Evolutionary conservation across 192 early-diverging fungal species (phyloP).

Genomic region (Coemansia sp.): DNA sequence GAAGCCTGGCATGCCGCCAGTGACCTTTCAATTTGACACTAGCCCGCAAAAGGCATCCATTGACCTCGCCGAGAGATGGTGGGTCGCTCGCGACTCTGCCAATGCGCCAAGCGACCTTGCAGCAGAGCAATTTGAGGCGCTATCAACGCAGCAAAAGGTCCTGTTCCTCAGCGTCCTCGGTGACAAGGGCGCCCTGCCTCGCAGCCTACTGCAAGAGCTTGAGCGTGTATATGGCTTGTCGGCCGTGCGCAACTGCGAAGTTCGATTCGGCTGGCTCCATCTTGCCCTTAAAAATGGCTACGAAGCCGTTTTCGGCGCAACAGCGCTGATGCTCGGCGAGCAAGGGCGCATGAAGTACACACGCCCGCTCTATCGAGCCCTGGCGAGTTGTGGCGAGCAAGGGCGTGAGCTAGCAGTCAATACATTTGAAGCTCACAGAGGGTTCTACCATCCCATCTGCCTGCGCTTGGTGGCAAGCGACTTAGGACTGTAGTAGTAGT

Average conservation of each 20-base stretch:
- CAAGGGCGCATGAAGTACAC: conserved; percentile 97
- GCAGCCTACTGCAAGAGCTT: conserved; percentile 65
- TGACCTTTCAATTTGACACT: conserved; percentile 75
- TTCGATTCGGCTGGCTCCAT: conserved; percentile 86
- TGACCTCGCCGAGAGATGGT: conserved; percentile 70
- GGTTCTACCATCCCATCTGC: conserved; percentile 90
- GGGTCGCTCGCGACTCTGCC: conserved; percentile 54
- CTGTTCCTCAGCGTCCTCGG: conserved; percentile 75
- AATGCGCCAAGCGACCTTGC: conserved; percentile 2
- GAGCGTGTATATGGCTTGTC: conserved; percentile 78
- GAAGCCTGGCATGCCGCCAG: conserved; percentile 82
- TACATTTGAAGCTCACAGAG: conserved; percentile 70
- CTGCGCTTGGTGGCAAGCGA: conserved; percentile 79
- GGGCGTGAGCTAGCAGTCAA: conserved; percentile 67
- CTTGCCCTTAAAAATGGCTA: conserved; percentile 77
- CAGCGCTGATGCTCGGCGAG: conserved; percentile 75
- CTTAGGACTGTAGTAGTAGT: conserved; percentile 38
- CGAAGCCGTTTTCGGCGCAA: conserved; percentile 72
- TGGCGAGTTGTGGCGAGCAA: conserved; percentile 60
- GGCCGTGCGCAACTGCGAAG: conserved; percentile 76
- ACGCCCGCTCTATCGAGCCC: conserved; percentile 79
- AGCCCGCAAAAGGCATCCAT: conserved; percentile 64
- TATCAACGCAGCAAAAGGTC: conserved; percentile 64
- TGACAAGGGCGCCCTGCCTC: conserved; percentile 34
- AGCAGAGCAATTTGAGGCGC: conserved; percentile 13